phyloP scores from a whole-genome alignment of 352 stramenopile genomes.

The Globisporangium canariense region DNA sequence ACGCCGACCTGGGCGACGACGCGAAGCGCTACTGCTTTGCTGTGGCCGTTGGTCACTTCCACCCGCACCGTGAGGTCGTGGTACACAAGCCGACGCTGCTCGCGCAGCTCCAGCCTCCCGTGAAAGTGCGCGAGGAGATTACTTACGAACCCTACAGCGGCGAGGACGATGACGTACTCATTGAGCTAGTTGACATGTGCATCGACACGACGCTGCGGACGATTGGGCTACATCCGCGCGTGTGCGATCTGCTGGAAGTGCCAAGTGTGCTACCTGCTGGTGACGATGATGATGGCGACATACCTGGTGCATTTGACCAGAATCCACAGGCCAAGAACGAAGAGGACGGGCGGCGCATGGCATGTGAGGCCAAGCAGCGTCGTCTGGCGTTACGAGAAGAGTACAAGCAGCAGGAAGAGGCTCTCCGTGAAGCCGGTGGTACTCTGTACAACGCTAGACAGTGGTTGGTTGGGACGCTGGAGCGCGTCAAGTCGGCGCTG shows the following conservation, averaged over 20 bases:
- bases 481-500: slow-evolving; percentile 27
- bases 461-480: slow-evolving; percentile 13
- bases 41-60: slow-evolving; percentile 53
- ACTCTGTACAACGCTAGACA: slow-evolving; percentile 12
- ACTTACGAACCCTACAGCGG: slow-evolving; percentile 52
- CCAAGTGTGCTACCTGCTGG: slow-evolving; percentile 20
- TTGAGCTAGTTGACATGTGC: slow-evolving; percentile 52
- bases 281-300: not conserved
- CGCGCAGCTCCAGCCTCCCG: slow-evolving; percentile 20
- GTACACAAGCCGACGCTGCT: slow-evolving; percentile 38
- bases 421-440: slow-evolving; percentile 15
- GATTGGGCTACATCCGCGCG: slow-evolving; percentile 34
- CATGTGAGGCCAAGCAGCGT: slow-evolving; percentile 59
- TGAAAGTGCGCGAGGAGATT: slow-evolving; percentile 27
- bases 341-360: slow-evolving; percentile 55
- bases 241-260: slow-evolving; percentile 52
- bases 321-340: slow-evolving; percentile 35
- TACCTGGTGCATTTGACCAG: not conserved
- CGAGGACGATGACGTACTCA: slow-evolving; percentile 33
- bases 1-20: slow-evolving; percentile 40
- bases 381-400: slow-evolving; percentile 31
- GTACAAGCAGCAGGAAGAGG: slow-evolving; percentile 26
- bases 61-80: slow-evolving; percentile 42
- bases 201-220: slow-evolving; percentile 58
- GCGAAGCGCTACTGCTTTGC: slow-evolving; percentile 71